phyloP scores from a whole-genome alignment of 805 yeast genomes.

The Torulaspora gathmanii region DNA sequence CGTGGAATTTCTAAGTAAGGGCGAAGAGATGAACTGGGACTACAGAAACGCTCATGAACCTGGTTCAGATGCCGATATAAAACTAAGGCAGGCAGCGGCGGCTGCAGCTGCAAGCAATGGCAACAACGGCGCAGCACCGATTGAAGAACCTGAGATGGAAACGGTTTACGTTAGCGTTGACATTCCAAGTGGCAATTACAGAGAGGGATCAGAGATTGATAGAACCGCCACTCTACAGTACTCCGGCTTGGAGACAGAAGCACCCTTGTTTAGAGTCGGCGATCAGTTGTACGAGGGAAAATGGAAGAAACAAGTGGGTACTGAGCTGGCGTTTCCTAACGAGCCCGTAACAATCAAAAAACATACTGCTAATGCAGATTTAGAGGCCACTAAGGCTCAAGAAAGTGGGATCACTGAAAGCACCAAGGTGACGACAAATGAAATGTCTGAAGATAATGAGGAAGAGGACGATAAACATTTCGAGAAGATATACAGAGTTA shows the following conservation, averaged over 20 bases:
- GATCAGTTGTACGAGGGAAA: slow-evolving; percentile 61
- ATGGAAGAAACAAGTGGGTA: slow-evolving; percentile 78
- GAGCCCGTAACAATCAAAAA: slow-evolving; percentile 24
- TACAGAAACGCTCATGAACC: slow-evolving; percentile 76
- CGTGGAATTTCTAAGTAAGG: slow-evolving; percentile 61
- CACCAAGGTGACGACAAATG: background rate
- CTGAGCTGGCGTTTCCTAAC: slow-evolving; percentile 48
- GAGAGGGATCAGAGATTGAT: slow-evolving; percentile 31
- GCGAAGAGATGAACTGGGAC: slow-evolving; percentile 94
- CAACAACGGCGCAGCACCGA: background rate
- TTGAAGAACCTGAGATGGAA: slow-evolving; percentile 37
- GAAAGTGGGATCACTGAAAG: slow-evolving; percentile 7
- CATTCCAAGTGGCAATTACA: slow-evolving; percentile 40
- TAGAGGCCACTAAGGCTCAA: slow-evolving; percentile 5
- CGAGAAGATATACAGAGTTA: slow-evolving; percentile 31
- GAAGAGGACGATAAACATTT: slow-evolving; percentile 14
- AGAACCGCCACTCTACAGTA: slow-evolving; percentile 45
- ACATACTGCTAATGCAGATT: background rate
- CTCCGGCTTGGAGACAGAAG: slow-evolving; percentile 50
- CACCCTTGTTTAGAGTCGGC: slow-evolving; percentile 56
- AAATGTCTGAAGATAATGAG: background rate
- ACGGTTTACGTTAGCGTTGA: slow-evolving; percentile 54
- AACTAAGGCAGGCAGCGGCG: slow-evolving; percentile 41
- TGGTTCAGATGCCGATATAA: slow-evolving; percentile 83
- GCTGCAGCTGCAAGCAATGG: slow-evolving; percentile 19